Evolutionary conservation across 129 eudicot genomes (phyloP).

Genomic region (Arctium minus): DNA sequence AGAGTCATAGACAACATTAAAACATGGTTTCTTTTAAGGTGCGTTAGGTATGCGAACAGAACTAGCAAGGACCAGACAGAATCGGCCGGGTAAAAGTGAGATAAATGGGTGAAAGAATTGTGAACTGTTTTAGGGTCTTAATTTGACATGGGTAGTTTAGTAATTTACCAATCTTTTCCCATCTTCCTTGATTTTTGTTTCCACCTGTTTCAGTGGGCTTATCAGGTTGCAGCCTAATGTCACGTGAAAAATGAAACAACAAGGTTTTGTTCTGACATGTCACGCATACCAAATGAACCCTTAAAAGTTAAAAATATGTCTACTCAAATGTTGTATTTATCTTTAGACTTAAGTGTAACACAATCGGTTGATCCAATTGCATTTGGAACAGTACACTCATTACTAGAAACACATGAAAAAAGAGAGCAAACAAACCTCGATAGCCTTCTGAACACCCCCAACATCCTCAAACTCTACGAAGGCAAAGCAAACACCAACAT

Average conservation of each 20-base stretch:
- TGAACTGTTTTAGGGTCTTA: neutral
- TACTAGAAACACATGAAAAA: neutral
- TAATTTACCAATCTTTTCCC: neutral
- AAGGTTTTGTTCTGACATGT: neutral
- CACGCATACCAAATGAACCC: no score
- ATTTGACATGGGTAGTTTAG: neutral
- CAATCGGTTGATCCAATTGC: neutral
- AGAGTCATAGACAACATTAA: neutral
- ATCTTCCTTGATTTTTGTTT: neutral
- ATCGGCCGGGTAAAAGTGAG: no score
- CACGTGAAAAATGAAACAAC: neutral
- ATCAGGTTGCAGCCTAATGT: neutral
- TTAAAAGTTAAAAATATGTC: neutral
- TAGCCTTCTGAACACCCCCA: slow-evolving; percentile 67
- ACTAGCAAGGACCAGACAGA: no score
- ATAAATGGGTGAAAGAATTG: no score
- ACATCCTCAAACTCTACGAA: slow-evolving; percentile 95
- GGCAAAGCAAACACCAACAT: slow-evolving; percentile 80
- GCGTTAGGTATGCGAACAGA: neutral
- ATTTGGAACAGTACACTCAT: neutral
- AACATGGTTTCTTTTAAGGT: neutral
- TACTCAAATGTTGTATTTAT: neutral
- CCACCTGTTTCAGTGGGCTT: neutral
- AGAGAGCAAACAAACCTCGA: slow-evolving; percentile 49
- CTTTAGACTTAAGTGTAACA: neutral